These are phyloP conservation scores for Yamadazyma atmosphaerica DNA, from an alignment of 1,139 yeast species.

Conservation along the genomic window DNA sequence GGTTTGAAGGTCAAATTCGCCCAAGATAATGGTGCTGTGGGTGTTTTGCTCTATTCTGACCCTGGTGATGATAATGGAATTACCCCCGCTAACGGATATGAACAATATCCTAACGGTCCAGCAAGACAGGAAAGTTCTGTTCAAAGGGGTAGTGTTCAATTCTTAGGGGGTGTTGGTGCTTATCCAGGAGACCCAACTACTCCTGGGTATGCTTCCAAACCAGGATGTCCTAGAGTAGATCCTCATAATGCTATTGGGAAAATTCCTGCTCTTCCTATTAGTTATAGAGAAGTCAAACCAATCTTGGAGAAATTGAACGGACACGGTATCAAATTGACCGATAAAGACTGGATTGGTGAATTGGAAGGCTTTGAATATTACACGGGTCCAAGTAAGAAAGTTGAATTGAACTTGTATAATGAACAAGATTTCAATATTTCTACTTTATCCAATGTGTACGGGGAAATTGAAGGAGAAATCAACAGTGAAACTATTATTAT, in stretches of 20 bases:
- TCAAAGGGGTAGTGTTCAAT: conserved; percentile 84
- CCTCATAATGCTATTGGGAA: conserved; percentile 42
- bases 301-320: conserved; percentile 45
- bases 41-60: conserved; percentile 44
- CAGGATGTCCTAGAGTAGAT: conserved; percentile 46
- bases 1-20: conserved; percentile 51
- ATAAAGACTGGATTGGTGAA: conserved; percentile 39
- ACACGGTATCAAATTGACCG: conserved; percentile 33
- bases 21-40: conserved; percentile 47
- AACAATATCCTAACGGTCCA: conserved; percentile 48
- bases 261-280: conserved; percentile 50
- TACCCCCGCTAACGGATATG: conserved; percentile 44
- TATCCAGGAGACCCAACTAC: conserved; percentile 90
- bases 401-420: conserved; percentile 43
- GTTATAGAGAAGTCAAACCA: conserved; percentile 48
- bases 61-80: conserved; percentile 47
- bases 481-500: conserved; percentile 42
- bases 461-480: conserved; percentile 43
- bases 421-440: conserved; percentile 43
- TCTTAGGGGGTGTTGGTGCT: conserved; percentile 57
- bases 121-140: conserved; percentile 55
- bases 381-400: conserved; percentile 51
- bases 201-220: conserved; percentile 75
- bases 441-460: conserved; percentile 47
- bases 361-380: conserved; percentile 42